Base-by-base conservation (phyloP, 2,329 filamentous ascomycete species). In the Didymella glomerata region DNA sequence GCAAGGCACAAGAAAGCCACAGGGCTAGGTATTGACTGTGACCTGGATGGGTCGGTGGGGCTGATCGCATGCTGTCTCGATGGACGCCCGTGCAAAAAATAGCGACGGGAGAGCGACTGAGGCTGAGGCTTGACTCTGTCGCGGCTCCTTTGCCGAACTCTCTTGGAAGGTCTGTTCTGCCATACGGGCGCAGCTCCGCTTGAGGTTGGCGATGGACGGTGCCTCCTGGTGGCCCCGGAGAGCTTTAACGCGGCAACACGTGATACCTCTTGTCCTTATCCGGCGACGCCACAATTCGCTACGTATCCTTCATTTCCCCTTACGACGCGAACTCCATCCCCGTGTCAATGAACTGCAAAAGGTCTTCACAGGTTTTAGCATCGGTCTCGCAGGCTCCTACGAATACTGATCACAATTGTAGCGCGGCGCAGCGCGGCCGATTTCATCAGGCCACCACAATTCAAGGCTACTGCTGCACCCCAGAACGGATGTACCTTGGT, bases 61-160 rank as follows among this genome's bases (percentile, higher is more conserved):
- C 57, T 51, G 46, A 40, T 16, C 38, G 22, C 18, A 45, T 22
- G 18, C 16, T 11, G 40, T 56, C n/a, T 45, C 36, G 53, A 36
- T 56, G 57, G 45, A 54, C 49, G 45, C 14, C 56, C 14, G 40
- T 46, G 56, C 56, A 34, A 53, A 53, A 48, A 65, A 65, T 65
- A 66, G 64, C 40, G 50, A 60, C 57, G 62, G 62, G 64, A 66
- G 62, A 61, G 62, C 57, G 54, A 54, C 60, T 57, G 57, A 65
- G 52, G 57, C 52, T 54, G 57, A 63, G 60, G 60, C 60, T 65
- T 65, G 48, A 46, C 28, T 41, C 46, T 57, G 45, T 55, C 47
- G 55, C 51, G 51, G 57, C 54, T 57, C 54, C 30, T 38, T 47
- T 53, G 48, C 52, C 24, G 42, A 55, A 27, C 24, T 54, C 18